Conservation (phyloP, 208 protist species). For the Leishmania aethiopica region DNA sequence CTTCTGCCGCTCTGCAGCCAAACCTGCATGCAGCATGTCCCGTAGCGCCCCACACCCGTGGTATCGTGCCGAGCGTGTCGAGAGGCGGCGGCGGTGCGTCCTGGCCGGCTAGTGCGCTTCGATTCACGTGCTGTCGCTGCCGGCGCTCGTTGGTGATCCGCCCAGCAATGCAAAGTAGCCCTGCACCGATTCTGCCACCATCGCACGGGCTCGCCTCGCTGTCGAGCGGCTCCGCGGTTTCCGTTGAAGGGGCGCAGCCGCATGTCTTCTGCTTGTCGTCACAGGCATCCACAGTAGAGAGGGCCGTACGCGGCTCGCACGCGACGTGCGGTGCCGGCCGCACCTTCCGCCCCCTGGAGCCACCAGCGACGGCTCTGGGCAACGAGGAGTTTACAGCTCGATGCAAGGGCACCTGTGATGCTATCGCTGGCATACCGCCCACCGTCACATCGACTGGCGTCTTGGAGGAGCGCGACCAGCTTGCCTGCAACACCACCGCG, state of each 20-base stretch:
- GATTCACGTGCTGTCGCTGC: conserved; percentile 32
- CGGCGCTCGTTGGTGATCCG: conserved; percentile 13
- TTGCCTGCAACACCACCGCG: no score
- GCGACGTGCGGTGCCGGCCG: conserved; percentile 4
- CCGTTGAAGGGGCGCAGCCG: background rate
- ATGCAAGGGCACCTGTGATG: background rate
- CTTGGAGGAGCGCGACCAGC: background rate
- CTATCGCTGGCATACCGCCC: background rate
- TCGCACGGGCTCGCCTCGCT: background rate
- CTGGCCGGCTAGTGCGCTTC: conserved; percentile 2
- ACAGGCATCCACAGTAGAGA: background rate
- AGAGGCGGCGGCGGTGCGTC: background rate
- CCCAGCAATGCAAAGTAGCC: conserved; percentile 5
- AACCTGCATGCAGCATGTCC: background rate
- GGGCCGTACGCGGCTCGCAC: background rate
- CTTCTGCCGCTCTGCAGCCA: no score
- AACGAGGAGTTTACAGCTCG: background rate
- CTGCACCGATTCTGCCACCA: background rate
- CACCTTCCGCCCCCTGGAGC: background rate
- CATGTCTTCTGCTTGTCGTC: background rate
- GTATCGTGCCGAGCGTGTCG: background rate
- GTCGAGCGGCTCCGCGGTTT: background rate
- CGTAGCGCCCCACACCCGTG: background rate
- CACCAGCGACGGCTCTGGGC: background rate
- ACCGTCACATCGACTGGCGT: background rate